Base-by-base conservation (phyloP, 2,329 filamentous ascomycete genomes). In the Pestalotiopsis sp. region DNA sequence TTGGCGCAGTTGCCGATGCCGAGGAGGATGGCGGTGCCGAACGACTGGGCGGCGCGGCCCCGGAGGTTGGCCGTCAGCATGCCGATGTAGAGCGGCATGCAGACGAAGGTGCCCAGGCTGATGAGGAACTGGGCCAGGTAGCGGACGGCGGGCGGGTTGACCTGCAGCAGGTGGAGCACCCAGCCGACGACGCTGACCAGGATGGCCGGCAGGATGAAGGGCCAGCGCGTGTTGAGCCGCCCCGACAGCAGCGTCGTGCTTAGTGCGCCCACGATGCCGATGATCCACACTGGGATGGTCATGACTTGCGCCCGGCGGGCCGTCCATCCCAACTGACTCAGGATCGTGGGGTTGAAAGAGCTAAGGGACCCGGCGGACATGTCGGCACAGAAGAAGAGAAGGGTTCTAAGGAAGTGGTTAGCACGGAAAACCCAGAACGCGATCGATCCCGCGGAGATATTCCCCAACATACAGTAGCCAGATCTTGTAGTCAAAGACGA, bases 361-460 rank as follows among this genome's bases (percentile, higher is more conserved):
- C 64, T 66, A 41, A 66, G 64, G 9, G 52, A 60, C 9, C 64
- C 64, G 25, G 64, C 64, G 5, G 64, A 66, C 52, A 60, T 66
- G 31, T 66, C 64, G 52, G 64, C 52, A 56, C 64, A 66, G 64
- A 66, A 66, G 64, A 66, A 66, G 27, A 66, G 64, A 38, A 66
- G 36, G 5, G 64, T 66, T 6, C 64, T 66, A 14, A 9, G 17
- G 27, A 3, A 52, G 12, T n/a, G 20, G 20, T n/a, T n/a, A 52
- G 17, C 7, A 52, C 17, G n/a, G 17, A 20, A 27, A 17, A 13
- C 23, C 23, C 38, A 60, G 58, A 12, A 36, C 23, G 5, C 13
- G 58, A 17, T 39, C 36, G 31, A 20, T 14, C n/a, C 45, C 14
- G 27, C 38, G 17, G n/a, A 49, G 27, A 52, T 4, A 64, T 4